These are phyloP conservation scores for Saksenaea vasiformis DNA, from an alignment of 371 early-diverging fungal genomes.

Conservation along the genomic window DNA sequence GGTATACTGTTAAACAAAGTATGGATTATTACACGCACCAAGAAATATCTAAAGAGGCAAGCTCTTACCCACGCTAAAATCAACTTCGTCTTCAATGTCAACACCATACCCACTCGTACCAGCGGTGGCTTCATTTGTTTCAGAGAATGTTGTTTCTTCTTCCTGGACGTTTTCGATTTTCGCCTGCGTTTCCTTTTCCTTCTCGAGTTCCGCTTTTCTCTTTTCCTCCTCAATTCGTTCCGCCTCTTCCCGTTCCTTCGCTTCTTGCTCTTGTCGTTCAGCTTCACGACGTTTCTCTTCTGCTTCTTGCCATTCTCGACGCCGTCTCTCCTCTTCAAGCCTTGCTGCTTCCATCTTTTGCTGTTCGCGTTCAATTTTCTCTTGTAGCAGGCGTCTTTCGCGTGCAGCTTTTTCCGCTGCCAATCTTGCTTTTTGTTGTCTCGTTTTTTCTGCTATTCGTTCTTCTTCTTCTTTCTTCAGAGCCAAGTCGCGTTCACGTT, in stretches of 20 bases:
- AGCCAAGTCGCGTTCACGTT: slow-evolving; percentile 21
- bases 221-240: slow-evolving; percentile 8
- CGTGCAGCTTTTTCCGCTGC: slow-evolving; percentile 48
- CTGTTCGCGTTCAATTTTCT: slow-evolving; percentile 31
- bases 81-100: slow-evolving; percentile 52
- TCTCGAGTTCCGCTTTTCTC: slow-evolving; percentile 3
- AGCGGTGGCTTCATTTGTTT: slow-evolving; percentile 29
- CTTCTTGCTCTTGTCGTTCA: slow-evolving; percentile 17
- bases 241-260: slow-evolving; percentile 9
- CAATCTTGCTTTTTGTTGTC: slow-evolving; percentile 30
- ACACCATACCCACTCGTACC: slow-evolving; percentile 47
- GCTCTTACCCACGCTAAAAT: slow-evolving; percentile 46
- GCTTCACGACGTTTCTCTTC: slow-evolving; percentile 14
- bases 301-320: slow-evolving; percentile 33
- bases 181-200: slow-evolving; percentile 3
- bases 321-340: slow-evolving; percentile 31
- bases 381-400: slow-evolving; percentile 34
- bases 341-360: slow-evolving; percentile 34
- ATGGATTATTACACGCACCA: background rate
- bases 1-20: slow-evolving; percentile 33
- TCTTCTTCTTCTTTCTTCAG: slow-evolving; percentile 33
- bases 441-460: slow-evolving; percentile 28
- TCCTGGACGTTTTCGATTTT: slow-evolving; percentile 7
- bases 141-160: background rate
- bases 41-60: background rate